phyloP scores from a whole-genome alignment of 2,329 filamentous ascomycete genomes.

The Ilyonectria robusta region DNA sequence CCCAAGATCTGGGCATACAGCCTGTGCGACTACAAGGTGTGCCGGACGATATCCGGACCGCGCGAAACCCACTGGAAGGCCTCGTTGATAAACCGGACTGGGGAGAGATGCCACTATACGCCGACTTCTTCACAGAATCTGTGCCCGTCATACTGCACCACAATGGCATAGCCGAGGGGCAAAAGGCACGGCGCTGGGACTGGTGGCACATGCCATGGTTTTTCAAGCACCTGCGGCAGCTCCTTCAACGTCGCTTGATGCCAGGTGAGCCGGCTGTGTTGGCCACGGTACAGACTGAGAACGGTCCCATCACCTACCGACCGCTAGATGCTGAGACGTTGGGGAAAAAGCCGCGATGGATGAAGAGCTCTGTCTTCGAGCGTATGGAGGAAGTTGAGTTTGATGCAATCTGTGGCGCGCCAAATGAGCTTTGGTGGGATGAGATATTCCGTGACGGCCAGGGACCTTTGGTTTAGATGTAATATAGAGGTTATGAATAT shows the following conservation, averaged over 20 bases:
- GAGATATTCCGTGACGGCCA: neutral
- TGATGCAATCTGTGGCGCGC: neutral
- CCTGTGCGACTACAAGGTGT: conserved; percentile 21
- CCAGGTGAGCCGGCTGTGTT: neutral
- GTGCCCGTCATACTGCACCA: conserved; percentile 38
- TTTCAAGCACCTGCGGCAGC: conserved; percentile 32
- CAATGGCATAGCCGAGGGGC: conserved; percentile 34
- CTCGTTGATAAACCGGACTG: conserved; percentile 12
- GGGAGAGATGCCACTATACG: conserved; percentile 37
- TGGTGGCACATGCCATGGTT: conserved; percentile 42
- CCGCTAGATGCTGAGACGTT: too few species aligned
- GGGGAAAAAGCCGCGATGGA: neutral
- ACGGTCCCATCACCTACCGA: neutral
- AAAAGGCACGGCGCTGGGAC: conserved; percentile 28
- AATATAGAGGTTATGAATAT: too few species aligned
- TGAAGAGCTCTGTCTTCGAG: neutral
- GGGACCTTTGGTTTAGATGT: neutral
- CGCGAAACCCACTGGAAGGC: conserved; percentile 13
- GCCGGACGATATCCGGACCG: conserved; percentile 19
- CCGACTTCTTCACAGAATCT: conserved; percentile 36
- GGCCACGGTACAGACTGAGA: neutral
- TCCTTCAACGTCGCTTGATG: neutral
- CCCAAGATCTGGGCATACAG: neutral
- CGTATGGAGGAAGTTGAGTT: neutral
- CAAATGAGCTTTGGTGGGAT: neutral